Base-by-base conservation (phyloP, 371 early-diverging fungal species). In the Zychaea mexicana region DNA sequence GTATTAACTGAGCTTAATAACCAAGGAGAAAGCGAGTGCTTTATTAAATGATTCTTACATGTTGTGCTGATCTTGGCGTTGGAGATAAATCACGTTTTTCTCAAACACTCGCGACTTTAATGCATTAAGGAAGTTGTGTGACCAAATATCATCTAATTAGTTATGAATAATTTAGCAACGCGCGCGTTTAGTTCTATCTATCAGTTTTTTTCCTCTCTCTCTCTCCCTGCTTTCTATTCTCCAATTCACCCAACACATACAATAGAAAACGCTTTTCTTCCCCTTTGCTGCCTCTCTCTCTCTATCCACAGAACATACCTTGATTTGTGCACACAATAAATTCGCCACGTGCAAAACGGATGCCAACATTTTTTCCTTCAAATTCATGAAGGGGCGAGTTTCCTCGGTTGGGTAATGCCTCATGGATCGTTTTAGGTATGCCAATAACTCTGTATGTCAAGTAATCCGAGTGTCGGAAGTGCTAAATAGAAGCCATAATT, bases 141-240 rank as follows among this genome's bases (percentile, higher is more conserved):
- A 79, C 80, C 80, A 79, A 45, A 79, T 79, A 49, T 79, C 80
- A 59, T 79, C 80, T 79, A 30, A n/a, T n/a, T n/a, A n/a, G n/a
- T n/a, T n/a, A n/a, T n/a, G n/a, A n/a, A n/a, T n/a, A n/a, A n/a
- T n/a, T n/a, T n/a, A n/a, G n/a, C n/a, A n/a, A 39, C 12, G 13
- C 9, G 10, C 17, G 28, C 26, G 21, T 53, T 21, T 26, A 28
- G 13, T 36, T 32, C 24, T 15, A 21, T n/a, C n/a, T n/a, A n/a
- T n/a, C n/a, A n/a, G n/a, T n/a, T n/a, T n/a, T n/a, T n/a, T n/a
- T 46, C 27, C 46, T 33, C 2, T 10, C 26, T 17, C 30, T 12
- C 27, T 17, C 15, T 39, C 31, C 19, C 19, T 54, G 8, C 39
- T 46, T 31, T n/a, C n/a, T 26, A 13, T 58, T 21, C 42, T 60